Evolutionary conservation across 179 eudicot species (phyloP).

Genomic region (Spergularia azorica): DNA sequence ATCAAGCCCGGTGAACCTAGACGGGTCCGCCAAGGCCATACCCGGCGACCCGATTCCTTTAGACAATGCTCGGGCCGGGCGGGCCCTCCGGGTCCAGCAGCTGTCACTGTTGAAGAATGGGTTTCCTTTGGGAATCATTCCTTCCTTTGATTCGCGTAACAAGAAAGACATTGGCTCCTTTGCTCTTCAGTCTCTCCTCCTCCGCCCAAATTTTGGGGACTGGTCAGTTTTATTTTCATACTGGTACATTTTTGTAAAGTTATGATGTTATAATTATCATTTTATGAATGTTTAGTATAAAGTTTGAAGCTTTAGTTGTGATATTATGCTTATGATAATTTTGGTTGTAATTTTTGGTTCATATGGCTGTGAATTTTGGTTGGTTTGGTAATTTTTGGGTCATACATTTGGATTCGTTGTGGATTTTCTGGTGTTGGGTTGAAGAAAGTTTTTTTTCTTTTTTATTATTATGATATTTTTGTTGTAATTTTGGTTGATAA

Average conservation of each 20-base stretch:
- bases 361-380: not conserved
- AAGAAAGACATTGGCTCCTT: slow-evolving; percentile 54
- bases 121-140: slow-evolving; percentile 77
- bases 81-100: slow-evolving; percentile 57
- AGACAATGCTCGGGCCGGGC: slow-evolving; percentile 59
- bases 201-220: slow-evolving; percentile 37
- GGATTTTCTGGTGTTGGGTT: not conserved
- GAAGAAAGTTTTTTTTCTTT: not conserved
- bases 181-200: slow-evolving; percentile 65
- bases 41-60: slow-evolving; percentile 72
- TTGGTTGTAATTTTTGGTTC: not conserved
- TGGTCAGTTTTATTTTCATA: slow-evolving; percentile 32
- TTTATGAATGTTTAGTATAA: too few relatives aligned
- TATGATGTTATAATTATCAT: too few relatives aligned
- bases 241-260: not conserved
- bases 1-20: slow-evolving; percentile 53
- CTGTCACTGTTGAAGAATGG: slow-evolving; percentile 59
- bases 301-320: too few relatives aligned
- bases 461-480: not conserved
- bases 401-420: not conserved
- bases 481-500: not conserved
- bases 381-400: not conserved
- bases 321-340: not conserved
- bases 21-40: slow-evolving; percentile 57
- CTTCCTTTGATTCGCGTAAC: slow-evolving; percentile 43